Evolutionary conservation across 1,284 basidiomycete genomes (phyloP), one percentile per base, ranked within the genome.

Genomic region (Xanthoconium separans): DNA sequence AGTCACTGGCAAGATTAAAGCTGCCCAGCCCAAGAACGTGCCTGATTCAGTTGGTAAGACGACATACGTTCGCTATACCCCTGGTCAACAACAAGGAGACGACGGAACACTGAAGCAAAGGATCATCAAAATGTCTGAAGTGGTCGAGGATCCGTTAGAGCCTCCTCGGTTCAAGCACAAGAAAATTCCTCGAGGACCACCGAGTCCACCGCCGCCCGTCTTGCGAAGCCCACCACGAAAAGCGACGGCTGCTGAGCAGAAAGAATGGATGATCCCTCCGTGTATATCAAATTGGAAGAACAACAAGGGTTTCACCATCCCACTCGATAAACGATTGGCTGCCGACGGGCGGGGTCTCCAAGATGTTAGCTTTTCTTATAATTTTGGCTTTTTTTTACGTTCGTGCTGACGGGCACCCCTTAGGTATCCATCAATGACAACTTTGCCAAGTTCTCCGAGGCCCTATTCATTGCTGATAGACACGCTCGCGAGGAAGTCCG

Each of bases 221-320:
- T 77, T 99, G 48, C 87, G 96, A 42, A 95, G 91, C 75, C 97
- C 97, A 2, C 97, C 97, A 7, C 82, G 97, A 53, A 96, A 98
- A 65, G 93, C 93, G 4, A 97, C 96, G 0, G 92, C 93, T 4
- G 91, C 94, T 56, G 97, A 99, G 70, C 96, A 98, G 75, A 98
- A 98, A 74, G 96, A 98, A 66, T 98, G 97, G 97, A 98, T 98
- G 95, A 98, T 99, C 52, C 97, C 97, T 4, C 97, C 97, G 16
- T 98, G 95, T 73, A 98, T 99, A 59, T 98, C 95, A 33, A 99
- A 99, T 75, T 99, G 97, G 97, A 99, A 99, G 80, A 99, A 99
- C 79, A 98, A 99, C 85, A 98, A 98, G 75, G 97, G 97, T 81
- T 99, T 96, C 75, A 99, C 96, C 6, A 98, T 99, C 63, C 95